Base-by-base conservation (phyloP, 192 early-diverging fungal genomes). In the Podila minutissima region DNA sequence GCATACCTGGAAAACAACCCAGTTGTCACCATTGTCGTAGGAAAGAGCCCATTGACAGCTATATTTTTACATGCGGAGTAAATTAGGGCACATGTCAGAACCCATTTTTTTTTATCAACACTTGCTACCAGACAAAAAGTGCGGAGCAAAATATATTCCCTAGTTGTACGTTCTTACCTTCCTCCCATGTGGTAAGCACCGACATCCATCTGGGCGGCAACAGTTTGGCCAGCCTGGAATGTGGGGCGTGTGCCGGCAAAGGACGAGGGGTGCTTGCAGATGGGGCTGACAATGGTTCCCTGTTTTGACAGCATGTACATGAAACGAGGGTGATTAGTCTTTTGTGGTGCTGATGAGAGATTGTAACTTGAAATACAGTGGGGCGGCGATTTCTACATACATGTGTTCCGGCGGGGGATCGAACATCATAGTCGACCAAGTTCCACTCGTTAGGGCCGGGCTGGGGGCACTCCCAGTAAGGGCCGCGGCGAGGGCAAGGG, bases 1-100 rank as follows among this genome's bases (percentile, higher is more conserved):
- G n/a, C 35, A 38, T 67, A 74, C 73, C 57, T 78, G 69, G 51
- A 78, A 67, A 50, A 78, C 75, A 48, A 78, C 75, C 75, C 75
- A 78, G 32, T 61, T 78, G 5, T 58, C 41, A 19, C 68, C 75
- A 22, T 78, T 78, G 20, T 78, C 69, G 32, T 78, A 78, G 28
- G 75, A 78, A 26, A 78, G 65, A 49, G 75, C 50, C 63, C 69
- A 78, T 32, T 78, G 76, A 35, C 76, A 79, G 61, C 69, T 72
- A 49, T 29, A 29, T 29, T 26, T 61, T 19, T 9, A 0, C 11
- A 19, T 7, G 22, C 1, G 26, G n/a, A 51, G 35, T 60, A 49
- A 51, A 66, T 26, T 35, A 32, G 19, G 2, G 13, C 29, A 13
- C 6, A 41, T 26, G n/a, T 55, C 53, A 55, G 53, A 10, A 53